Evolutionary conservation across 805 yeast species (phyloP), one percentile per base, ranked within the genome.

Genomic region (Candida endomychidarum): DNA sequence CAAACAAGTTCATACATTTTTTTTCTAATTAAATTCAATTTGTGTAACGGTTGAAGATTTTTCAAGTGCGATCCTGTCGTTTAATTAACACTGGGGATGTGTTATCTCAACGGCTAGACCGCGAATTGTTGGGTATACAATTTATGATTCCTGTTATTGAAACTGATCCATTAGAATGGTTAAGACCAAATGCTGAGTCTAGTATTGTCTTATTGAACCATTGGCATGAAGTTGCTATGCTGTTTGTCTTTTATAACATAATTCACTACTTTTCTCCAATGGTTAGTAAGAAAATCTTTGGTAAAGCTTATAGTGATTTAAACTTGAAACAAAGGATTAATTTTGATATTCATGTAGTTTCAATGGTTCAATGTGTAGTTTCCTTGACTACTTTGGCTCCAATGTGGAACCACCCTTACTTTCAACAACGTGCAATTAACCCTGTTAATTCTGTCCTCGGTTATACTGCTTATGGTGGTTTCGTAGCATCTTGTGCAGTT

Each of bases 301-400:
- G 85, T 3, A 56, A 62, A 15, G 57, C 69, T 43, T 89, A 89
- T 63, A 72, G 74, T 5, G 50, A 59, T 3, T 61, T 78, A 32
- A 48, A 58, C 30, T 48, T 23, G 17, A 77, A 77, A 51, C 69
- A 74, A 28, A 76, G 72, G 56, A 52, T 80, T 47, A 88, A 91
- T 59, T 93, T 87, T 58, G 96, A 93, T 60, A 86, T 90, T 51
- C 98, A 93, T 60, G 73, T 86, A 9, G 96, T 88, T 3, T 83
- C 97, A 2, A 81, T 86, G 78, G 77, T 89, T 14, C 97, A 93
- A 60, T 79, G 93, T 36, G 33, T 86, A 1, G 46, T 86, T 5
- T 81, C 96, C 8, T 63, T 87, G 18, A 56, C 57, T 7, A 55
- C 78, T 7, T 70, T 85, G 22, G 56, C 78, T 34, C 95, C 95